A percentile compares a stretch with the other conserved stretches of the same genome.
Evolutionary conservation across 805 yeast species (phyloP).

Genomic region (Ogataea wickerhamii): DNA sequence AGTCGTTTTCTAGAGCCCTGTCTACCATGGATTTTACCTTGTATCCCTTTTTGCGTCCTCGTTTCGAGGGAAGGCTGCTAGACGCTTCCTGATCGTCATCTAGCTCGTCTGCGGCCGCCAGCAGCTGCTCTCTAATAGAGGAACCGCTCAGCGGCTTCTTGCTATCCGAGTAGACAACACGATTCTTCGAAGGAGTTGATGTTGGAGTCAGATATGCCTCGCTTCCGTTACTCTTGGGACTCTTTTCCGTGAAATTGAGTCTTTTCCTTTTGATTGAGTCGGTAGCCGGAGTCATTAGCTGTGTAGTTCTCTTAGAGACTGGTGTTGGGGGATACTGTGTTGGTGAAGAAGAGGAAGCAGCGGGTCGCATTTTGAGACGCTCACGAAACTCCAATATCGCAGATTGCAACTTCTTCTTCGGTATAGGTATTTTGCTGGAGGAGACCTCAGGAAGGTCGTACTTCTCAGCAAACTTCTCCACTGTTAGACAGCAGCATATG

Average conservation of each 20-base stretch:
- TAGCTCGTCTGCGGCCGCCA: slow-evolving; percentile 17
- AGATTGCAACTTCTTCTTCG: slow-evolving; percentile 38
- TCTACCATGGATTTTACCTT: slow-evolving; percentile 14
- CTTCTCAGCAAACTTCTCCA: slow-evolving; percentile 42
- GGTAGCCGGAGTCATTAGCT: slow-evolving; percentile 13
- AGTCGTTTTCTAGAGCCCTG: slow-evolving; percentile 9
- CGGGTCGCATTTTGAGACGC: slow-evolving; percentile 27
- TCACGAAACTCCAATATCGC: slow-evolving; percentile 45
- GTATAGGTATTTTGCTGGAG: slow-evolving; percentile 54
- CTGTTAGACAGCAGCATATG: slow-evolving; percentile 61
- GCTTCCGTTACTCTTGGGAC: neutral
- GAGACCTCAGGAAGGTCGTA: slow-evolving; percentile 48
- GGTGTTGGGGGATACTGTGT: slow-evolving; percentile 27
- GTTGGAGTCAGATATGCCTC: slow-evolving; percentile 18
- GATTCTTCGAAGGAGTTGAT: slow-evolving; percentile 14
- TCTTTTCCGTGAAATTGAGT: too few species aligned
- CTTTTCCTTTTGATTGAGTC: slow-evolving; percentile 14
- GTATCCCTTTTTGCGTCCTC: slow-evolving; percentile 17
- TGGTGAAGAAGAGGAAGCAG: slow-evolving; percentile 12
- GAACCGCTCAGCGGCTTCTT: slow-evolving; percentile 9
- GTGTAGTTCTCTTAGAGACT: slow-evolving; percentile 15
- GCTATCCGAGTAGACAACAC: neutral
- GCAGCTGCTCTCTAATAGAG: slow-evolving; percentile 16
- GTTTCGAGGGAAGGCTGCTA: slow-evolving; percentile 3
- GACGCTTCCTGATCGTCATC: slow-evolving; percentile 1